Percentiles rank a stretch among this genome's conserved stretches.
These are phyloP conservation scores for Scutellaria minor DNA, from an alignment of 257 asterid genomes.

Conservation along the genomic window DNA sequence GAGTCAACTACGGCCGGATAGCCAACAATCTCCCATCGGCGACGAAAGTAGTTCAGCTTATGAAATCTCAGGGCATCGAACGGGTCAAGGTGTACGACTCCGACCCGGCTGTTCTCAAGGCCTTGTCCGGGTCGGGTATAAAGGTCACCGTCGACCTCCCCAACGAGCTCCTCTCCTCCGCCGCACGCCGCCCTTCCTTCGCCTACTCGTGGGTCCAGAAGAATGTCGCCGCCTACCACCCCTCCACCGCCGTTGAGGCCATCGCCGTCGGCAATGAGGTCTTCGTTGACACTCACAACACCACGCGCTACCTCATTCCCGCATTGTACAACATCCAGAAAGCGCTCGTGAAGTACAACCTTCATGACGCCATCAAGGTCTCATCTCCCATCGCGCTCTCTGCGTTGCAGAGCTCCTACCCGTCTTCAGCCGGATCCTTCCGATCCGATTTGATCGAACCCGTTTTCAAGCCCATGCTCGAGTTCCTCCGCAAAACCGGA, in stretches of 20 bases:
- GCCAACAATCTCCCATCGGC: conserved; percentile 92
- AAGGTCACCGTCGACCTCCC: conserved; percentile 77
- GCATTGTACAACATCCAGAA: conserved; percentile 75
- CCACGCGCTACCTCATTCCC: conserved; percentile 70
- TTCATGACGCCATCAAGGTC: conserved; percentile 55
- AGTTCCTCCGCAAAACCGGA: conserved; percentile 75
- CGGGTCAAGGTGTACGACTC: conserved; percentile 85
- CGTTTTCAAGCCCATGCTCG: conserved; percentile 75
- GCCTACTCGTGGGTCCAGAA: conserved; percentile 66
- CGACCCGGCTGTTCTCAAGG: conserved; percentile 80
- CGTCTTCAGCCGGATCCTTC: conserved; percentile 84
- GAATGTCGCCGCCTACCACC: conserved; percentile 70
- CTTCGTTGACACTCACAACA: conserved; percentile 74
- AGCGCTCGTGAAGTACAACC: conserved; percentile 61
- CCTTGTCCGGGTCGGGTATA: conserved; percentile 75
- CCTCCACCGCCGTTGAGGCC: conserved; percentile 73
- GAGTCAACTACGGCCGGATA: conserved; percentile 85
- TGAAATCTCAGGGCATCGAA: conserved; percentile 67
- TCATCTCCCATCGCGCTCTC: conserved; percentile 86
- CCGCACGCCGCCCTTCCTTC: conserved; percentile 71
- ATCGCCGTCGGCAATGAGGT: conserved; percentile 95
- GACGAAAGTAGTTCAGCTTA: conserved; percentile 57
- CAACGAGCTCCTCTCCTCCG: conserved; percentile 75
- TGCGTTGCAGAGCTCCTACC: conserved; percentile 84
- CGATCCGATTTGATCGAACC: conserved; percentile 63